These are phyloP conservation scores for Neurospora sp. DNA, from an alignment of 495 filamentous ascomycete species.

Conservation along the genomic window DNA sequence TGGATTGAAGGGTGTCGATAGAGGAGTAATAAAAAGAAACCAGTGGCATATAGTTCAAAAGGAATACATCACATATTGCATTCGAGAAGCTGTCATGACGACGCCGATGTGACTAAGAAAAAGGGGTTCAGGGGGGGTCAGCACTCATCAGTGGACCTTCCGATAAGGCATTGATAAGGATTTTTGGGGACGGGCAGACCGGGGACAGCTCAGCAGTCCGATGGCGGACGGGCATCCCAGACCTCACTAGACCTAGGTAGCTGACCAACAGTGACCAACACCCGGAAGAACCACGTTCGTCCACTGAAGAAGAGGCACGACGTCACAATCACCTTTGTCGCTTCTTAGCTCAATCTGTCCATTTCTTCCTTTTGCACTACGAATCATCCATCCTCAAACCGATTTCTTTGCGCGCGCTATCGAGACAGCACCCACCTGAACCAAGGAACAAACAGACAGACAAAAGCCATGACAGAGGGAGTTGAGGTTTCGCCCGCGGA, in stretches of 20 bases:
- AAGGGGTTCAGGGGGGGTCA: not conserved
- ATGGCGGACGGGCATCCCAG: not conserved
- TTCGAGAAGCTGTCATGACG: not conserved
- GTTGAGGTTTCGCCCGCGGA: conserved; percentile 19
- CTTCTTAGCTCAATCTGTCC: not conserved
- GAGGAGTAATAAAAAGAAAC: not conserved
- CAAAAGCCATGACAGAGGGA: conserved; percentile 15
- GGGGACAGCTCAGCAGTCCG: not conserved
- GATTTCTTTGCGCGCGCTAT: not conserved
- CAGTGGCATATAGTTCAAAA: not conserved
- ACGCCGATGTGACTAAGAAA: not conserved
- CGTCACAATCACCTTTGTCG: not conserved
- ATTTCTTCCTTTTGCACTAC: not conserved
- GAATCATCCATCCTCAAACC: not conserved
- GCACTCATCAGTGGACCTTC: not conserved
- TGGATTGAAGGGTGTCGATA: not conserved
- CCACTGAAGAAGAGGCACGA: not conserved
- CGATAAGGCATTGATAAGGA: not conserved
- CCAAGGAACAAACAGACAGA: not conserved
- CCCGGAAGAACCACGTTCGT: not conserved
- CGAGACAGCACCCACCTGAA: not conserved
- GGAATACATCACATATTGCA: not conserved
- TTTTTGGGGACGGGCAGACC: not conserved
- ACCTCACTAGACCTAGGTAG: not conserved
- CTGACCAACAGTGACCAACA: not conserved